Percentiles rank a stretch among this genome's conserved stretches.
These are phyloP conservation scores for Physcomitrium patens DNA, from an alignment of 225 moss, liverwort and hornwort genomes.

Conservation along the genomic window DNA sequence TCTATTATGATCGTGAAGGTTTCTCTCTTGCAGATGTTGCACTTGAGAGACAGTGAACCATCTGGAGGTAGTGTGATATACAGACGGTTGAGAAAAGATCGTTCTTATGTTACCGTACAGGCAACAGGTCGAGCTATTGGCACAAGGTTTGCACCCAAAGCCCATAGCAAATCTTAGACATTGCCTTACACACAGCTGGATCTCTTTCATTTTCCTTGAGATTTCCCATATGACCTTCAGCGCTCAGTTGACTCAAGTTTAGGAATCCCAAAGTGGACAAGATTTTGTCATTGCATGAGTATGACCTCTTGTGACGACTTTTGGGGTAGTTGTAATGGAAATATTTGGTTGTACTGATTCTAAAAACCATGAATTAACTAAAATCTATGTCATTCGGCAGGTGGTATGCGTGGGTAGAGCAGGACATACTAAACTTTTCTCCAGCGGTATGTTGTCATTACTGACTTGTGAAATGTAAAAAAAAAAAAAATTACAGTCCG, in stretches of 20 bases:
- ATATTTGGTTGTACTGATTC: neutral
- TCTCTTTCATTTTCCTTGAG: neutral
- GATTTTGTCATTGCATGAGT: no score
- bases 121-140: slow-evolving; percentile 69
- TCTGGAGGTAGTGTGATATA: slow-evolving; percentile 57
- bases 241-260: neutral
- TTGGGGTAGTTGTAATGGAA: neutral
- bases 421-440: slow-evolving; percentile 68
- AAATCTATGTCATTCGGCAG: slow-evolving; percentile 36
- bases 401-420: slow-evolving; percentile 81
- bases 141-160: slow-evolving; percentile 47
- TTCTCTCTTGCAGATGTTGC: slow-evolving; percentile 54
- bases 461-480: neutral
- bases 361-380: neutral
- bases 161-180: slow-evolving; percentile 6
- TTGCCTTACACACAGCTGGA: neutral
- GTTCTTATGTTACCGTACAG: slow-evolving; percentile 57
- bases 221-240: neutral
- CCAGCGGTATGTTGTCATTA: slow-evolving; percentile 40
- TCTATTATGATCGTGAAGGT: slow-evolving; percentile 11
- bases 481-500: neutral
- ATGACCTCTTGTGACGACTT: no score
- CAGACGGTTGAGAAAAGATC: slow-evolving; percentile 60
- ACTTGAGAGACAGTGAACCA: slow-evolving; percentile 47
- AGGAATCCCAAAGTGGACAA: no score